phyloP scores from a whole-genome alignment of 805 yeast species.

The Candida hungchunana region DNA sequence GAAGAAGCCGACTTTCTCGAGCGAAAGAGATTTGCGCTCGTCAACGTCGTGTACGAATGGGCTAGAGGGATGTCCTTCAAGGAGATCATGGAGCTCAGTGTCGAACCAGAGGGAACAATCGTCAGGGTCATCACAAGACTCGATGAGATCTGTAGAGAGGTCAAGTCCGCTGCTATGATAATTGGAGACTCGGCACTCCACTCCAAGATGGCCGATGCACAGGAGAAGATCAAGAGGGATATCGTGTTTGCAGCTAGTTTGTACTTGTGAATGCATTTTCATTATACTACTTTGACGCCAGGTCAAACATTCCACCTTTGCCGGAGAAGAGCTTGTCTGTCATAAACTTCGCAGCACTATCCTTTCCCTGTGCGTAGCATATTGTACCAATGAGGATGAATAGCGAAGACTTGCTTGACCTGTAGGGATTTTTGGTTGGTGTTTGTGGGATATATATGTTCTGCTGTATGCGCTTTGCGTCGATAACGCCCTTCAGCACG shows the following conservation, averaged over 20 bases:
- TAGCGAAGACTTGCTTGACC: constrained; percentile 12
- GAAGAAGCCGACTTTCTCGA: constrained; percentile 86
- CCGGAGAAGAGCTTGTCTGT: constrained; percentile 17
- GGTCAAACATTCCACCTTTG: constrained; percentile 17
- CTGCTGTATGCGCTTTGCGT: too few species aligned
- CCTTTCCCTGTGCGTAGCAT: constrained; percentile 17
- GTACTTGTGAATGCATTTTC: constrained; percentile 70
- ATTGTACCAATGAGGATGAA: constrained; percentile 26
- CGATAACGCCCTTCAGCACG: too few species aligned
- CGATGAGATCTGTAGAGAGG: constrained; percentile 94
- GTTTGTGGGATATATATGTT: too few species aligned
- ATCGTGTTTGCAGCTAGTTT: constrained; percentile 96
- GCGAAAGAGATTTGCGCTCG: constrained; percentile 80
- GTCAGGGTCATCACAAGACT: constrained; percentile 92
- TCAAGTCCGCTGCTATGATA: constrained; percentile 87
- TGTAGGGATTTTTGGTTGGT: too few species aligned
- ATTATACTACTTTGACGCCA: too few species aligned
- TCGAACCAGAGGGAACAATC: constrained; percentile 93
- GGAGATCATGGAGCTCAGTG: constrained; percentile 84
- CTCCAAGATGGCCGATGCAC: constrained; percentile 86
- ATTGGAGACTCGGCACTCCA: constrained; percentile 92
- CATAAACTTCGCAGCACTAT: constrained; percentile 19
- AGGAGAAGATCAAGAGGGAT: constrained; percentile 92
- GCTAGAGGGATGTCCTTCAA: constrained; percentile 90
- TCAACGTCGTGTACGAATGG: constrained; percentile 97